Evolutionary conservation across 345 rosid species (phyloP).

Genomic region (Arabidopsis arenosa): DNA sequence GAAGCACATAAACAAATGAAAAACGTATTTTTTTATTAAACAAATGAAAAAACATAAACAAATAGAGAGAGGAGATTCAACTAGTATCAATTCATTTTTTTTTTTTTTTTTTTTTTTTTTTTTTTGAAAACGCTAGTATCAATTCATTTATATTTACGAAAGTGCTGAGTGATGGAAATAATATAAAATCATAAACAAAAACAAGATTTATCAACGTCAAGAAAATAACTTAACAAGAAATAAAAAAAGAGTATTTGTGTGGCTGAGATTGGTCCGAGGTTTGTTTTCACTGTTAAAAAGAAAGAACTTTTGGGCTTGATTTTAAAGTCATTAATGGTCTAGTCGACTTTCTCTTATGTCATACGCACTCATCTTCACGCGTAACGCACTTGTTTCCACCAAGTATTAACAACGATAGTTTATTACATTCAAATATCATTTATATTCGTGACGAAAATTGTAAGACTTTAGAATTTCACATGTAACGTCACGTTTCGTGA

Average conservation of each 20-base stretch:
- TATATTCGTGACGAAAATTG: not conserved
- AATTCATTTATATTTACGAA: not conserved
- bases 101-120: too few species aligned
- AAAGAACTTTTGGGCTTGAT: conserved; percentile 11
- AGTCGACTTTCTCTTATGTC: conserved; percentile 16
- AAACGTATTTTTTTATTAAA: too few species aligned
- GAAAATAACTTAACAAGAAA: not conserved
- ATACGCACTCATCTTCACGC: conserved; percentile 37
- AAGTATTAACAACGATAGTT: conserved; percentile 7
- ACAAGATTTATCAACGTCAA: conserved; percentile 8
- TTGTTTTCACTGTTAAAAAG: conserved; percentile 12
- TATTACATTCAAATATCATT: not conserved
- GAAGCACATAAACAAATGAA: not conserved
- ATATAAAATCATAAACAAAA: not conserved
- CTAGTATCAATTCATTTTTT: not conserved
- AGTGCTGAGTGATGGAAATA: not conserved
- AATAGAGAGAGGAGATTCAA: not conserved
- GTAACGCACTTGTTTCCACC: conserved; percentile 31
- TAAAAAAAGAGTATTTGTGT: not conserved
- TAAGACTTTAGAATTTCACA: conserved; percentile 15
- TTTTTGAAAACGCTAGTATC: too few species aligned
- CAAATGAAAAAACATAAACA: not conserved
- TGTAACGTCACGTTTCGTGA: conserved; percentile 33
- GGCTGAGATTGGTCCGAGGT: conserved; percentile 35
- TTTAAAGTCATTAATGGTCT: conserved; percentile 22